These are phyloP conservation scores for Choanephora cucurbitarum DNA, from an alignment of 371 early-diverging fungal genomes.

Conservation along the genomic window DNA sequence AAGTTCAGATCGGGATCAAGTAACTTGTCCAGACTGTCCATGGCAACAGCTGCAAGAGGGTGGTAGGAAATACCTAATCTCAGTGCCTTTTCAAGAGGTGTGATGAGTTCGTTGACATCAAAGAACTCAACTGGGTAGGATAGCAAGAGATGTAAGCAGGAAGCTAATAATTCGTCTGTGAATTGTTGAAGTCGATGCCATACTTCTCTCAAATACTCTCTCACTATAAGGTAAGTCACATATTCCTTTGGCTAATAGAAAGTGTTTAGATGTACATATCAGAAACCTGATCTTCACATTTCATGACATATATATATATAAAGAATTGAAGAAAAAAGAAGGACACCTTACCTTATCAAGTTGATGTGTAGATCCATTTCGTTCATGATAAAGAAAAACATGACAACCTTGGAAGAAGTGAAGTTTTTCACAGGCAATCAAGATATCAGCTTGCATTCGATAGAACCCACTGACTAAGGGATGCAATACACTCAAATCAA, in stretches of 20 bases:
- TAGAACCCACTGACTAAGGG: constrained; percentile 80
- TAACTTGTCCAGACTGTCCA: constrained; percentile 67
- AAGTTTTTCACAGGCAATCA: constrained; percentile 46
- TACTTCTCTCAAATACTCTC: constrained; percentile 61
- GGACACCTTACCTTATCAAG: neutral
- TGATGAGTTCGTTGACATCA: constrained; percentile 45
- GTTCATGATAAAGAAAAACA: neutral
- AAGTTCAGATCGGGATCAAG: constrained; percentile 35
- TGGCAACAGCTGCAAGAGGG: constrained; percentile 63
- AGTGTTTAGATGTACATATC: too few relatives aligned
- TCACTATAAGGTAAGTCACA: constrained; percentile 40
- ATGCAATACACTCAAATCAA: constrained; percentile 53
- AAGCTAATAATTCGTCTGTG: constrained; percentile 77
- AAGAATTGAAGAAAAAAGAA: neutral
- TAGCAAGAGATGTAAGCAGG: constrained; percentile 69
- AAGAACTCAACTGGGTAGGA: constrained; percentile 64
- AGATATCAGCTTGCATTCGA: constrained; percentile 59
- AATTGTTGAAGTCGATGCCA: constrained; percentile 65
- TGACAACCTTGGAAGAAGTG: constrained; percentile 39
- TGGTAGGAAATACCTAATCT: constrained; percentile 69
- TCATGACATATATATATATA: too few relatives aligned
- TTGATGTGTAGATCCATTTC: neutral
- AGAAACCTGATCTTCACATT: too few relatives aligned
- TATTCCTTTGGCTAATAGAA: constrained; percentile 20
- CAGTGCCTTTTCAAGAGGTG: constrained; percentile 65